Evolutionary conservation across 2,329 filamentous ascomycete species (phyloP), one percentile per base, ranked within the genome.

Genomic region (Diaporthe sp.): DNA sequence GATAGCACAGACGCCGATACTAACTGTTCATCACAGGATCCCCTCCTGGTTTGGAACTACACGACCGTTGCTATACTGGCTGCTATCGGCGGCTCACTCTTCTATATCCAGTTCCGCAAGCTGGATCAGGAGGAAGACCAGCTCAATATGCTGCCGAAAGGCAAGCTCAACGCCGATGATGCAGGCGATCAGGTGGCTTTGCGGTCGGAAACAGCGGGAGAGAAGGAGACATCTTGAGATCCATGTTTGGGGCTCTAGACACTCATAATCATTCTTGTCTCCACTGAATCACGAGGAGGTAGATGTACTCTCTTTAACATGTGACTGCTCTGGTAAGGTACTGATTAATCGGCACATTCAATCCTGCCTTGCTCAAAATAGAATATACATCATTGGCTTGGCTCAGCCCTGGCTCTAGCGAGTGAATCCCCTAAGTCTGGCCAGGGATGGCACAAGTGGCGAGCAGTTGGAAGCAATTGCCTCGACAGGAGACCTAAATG

Each of bases 21-120:
- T 67, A 7, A 67, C 30, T 9, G 45, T 4, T 52, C 42, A 3
- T 10, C n/a, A 13, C 22, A 72, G 54, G 92, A 95, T 79, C 93
- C 93, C 1, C 83, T 93, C 15, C 86, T 95, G 7, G 88, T 93
- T 0, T 95, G 93, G 93, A 93, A 95, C 83, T 96, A 96, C 80
- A 89, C 85, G 5, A 83, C 89, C 3, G 89, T 94, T 12, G 92
- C 92, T 4, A 86, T 94, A 64, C 82, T 95, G 33, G 90, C 93
- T 0, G 88, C 89, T 60, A 71, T 93, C 10, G 93, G 82, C 50
- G 93, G 92, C 8, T 79, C 88, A 4, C 84, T 88, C n/a, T 96
- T 96, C 86, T 96, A 92, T 91, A 80, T 91, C 76, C 89, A 87
- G 76, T 92, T 92, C 82, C 83, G 87, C 33, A 82, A 86, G 5